Percentiles rank a stretch among this genome's conserved stretches.
These are phyloP conservation scores for Vanilla planifolia DNA, from an alignment of 106 monocot species.

Conservation along the genomic window DNA sequence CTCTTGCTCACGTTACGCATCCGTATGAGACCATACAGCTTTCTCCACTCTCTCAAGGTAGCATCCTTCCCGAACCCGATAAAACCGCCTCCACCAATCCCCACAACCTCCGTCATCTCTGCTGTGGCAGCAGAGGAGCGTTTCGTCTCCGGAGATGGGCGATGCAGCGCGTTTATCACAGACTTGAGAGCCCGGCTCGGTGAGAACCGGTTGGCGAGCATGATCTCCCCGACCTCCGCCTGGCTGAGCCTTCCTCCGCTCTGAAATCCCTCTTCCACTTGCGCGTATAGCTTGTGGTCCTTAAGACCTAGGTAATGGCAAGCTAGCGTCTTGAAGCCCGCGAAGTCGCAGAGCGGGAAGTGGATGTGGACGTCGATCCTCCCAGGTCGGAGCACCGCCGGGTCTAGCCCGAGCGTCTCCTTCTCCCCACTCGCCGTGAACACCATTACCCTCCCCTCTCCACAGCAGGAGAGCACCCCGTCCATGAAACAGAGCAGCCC, in stretches of 20 bases:
- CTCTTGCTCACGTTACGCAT: constrained; percentile 26
- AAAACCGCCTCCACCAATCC: background rate
- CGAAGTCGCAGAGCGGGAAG: constrained; percentile 63
- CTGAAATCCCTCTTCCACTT: constrained; percentile 62
- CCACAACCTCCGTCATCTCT: background rate
- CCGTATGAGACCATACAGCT: constrained; percentile 50
- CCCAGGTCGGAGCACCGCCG: constrained; percentile 43
- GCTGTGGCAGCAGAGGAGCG: background rate
- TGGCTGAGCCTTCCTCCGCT: constrained; percentile 40
- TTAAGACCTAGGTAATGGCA: constrained; percentile 55
- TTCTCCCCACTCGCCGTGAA: constrained; percentile 41
- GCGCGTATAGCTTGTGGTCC: constrained; percentile 63
- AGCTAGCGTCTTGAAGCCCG: constrained; percentile 58
- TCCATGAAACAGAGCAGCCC: constrained; percentile 49
- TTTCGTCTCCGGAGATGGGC: background rate
- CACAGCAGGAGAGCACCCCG: constrained; percentile 67
- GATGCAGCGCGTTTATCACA: constrained; percentile 39
- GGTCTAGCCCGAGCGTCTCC: constrained; percentile 19
- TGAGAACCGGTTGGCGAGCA: constrained; percentile 51
- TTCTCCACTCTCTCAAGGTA: constrained; percentile 41
- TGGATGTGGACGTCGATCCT: constrained; percentile 50
- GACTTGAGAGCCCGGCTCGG: constrained; percentile 55
- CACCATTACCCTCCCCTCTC: constrained; percentile 72
- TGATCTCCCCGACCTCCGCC: constrained; percentile 67
- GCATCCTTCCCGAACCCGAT: constrained; percentile 13